phyloP scores from a whole-genome alignment of 148 eudicot species.

The Cornus florida region DNA sequence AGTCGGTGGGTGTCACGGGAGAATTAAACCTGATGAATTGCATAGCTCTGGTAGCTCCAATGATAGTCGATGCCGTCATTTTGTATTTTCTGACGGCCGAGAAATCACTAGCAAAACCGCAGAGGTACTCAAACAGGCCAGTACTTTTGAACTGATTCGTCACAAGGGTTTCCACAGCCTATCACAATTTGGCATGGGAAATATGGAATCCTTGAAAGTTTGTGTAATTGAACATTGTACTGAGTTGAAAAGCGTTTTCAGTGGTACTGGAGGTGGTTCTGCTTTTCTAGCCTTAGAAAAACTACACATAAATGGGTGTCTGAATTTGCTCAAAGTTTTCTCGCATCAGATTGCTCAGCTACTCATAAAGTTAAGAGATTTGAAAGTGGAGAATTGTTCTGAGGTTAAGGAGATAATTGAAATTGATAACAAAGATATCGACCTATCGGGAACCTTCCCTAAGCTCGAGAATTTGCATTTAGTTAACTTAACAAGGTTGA shows the following conservation, averaged over 20 bases:
- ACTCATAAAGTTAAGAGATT: constrained; percentile 14
- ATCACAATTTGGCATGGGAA: constrained; percentile 21
- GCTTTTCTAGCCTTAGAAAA: constrained; percentile 18
- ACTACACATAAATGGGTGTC: constrained; percentile 21
- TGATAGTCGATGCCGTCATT: not conserved
- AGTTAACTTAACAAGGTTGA: not conserved
- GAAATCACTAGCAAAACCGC: constrained; percentile 9
- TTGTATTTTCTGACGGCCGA: constrained; percentile 13
- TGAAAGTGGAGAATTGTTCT: constrained; percentile 22
- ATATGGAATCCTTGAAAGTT: constrained; percentile 23
- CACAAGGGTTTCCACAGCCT: constrained; percentile 15
- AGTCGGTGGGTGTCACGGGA: not conserved
- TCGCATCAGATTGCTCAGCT: constrained; percentile 6
- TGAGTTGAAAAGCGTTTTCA: constrained; percentile 6
- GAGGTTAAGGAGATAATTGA: constrained; percentile 18
- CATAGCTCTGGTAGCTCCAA: no score
- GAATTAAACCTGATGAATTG: no score
- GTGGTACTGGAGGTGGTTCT: not conserved
- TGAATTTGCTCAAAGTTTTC: constrained; percentile 8
- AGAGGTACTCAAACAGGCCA: constrained; percentile 16
- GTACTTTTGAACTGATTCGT: constrained; percentile 25
- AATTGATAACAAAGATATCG: constrained; percentile 3
- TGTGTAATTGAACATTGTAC: constrained; percentile 19
- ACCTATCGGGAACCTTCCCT: not conserved
- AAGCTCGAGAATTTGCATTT: not conserved